Base-by-base conservation (phyloP, 352 stramenopile species). In the Phytopythium mirpurense region DNA sequence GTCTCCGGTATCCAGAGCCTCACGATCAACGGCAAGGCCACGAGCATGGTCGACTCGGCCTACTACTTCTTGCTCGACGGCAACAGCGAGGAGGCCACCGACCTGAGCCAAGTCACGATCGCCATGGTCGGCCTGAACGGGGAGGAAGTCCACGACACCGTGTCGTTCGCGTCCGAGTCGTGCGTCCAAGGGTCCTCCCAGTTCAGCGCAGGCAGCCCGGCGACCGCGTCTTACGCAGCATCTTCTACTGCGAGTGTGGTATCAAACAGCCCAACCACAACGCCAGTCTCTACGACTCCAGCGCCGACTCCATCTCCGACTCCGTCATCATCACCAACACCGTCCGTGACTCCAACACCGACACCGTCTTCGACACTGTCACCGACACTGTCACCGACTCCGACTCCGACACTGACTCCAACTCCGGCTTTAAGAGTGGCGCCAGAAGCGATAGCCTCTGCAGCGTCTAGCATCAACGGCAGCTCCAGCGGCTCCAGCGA, bases 1-100 rank as follows among this genome's bases (percentile, higher is more conserved):
- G 60, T 68, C 35, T 60, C 68, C 5, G 79, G 79, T 26, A 62
- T 90, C 49, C 24, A 70, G 60, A 79, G 57, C 56, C 34, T 88
- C 43, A 60, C 57, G 27, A 78, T 90, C 50, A 80, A 88, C 37
- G 73, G 71, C 23, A 57, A 86, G 41, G 43, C 60, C 11, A 82
- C 74, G 14, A 68, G 46, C 5, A 74, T 90, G 74, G 64, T 90
- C 16, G 60, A 75, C 41, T 88, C 74, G 23, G 74, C 72, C 2
- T 88, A 78, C 36, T 90, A 88, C 32, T 90, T 85, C 41, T 32
- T 86, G 31, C 49, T 74, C 16, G 69, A 91, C 50, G 74, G 68
- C 16, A 63, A 65, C 9, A 78, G 71, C 15, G 32, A 63, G 19
- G 65, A 42, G 19, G 57, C 75, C 31, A 66, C 60, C 5, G 68